Evolutionary conservation across 2,329 filamentous ascomycete species (phyloP), one percentile per base, ranked within the genome.

Genomic region (Fusarium nelsonii): DNA sequence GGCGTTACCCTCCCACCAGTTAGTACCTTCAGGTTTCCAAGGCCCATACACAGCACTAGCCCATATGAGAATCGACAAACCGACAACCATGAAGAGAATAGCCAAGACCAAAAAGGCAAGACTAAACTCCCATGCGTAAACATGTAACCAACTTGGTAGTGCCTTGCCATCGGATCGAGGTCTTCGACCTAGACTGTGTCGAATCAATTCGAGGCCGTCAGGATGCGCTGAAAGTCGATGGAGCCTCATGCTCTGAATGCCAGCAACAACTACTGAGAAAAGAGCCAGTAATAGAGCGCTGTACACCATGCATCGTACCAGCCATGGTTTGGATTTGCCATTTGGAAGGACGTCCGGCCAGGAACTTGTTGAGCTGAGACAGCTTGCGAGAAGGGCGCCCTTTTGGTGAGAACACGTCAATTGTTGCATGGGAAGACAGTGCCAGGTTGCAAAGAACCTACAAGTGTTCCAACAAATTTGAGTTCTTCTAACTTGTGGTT

Each of bases 91-190:
- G 26, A 41, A 63, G 12, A 60, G 40, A 4, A 60, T 28, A 11
- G 46, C 8, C 34, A 63, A n/a, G 7, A 63, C 59, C 1, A 63
- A 34, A 37, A 63, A 63, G 0, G 56, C 55, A 20, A 63, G 59
- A 7, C 59, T 63, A 10, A 63, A 63, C 8, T 63, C 59, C 59
- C 59, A 63, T 1, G 48, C 60, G 26, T 63, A 61, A 8, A 61
- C 56, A 2, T 63, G 41, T 1, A 63, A 30, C 60, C 41, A 61
- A 32, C 36, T 63, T 9, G 56, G 55, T 2, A 34, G 6, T 4
- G 48, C 43, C 28, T 55, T 63, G 1, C 16, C 14, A 15, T 44
- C 41, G 4, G 41, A 49, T 33, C 12, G 18, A 23, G 36, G 18
- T 37, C 52, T 61, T 15, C 60, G 41, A 9, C 48, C 60, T 1